A percentile compares a stretch with the other conserved stretches of the same genome.
Evolutionary conservation across 805 yeast species (phyloP).

Genomic region (Brettanomyces naardenensis): DNA sequence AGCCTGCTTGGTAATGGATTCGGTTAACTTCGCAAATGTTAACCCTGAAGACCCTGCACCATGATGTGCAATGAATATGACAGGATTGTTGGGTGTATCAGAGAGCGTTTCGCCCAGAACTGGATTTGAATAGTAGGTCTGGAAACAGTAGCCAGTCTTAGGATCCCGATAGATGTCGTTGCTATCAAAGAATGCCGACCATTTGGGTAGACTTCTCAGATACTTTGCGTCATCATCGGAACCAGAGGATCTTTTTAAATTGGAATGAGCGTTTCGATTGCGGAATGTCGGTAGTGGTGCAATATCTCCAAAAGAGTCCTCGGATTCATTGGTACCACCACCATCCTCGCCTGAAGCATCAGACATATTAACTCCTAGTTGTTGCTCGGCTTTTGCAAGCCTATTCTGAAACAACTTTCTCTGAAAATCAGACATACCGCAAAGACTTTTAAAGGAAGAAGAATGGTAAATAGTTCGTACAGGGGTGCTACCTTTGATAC

Average conservation of each 20-base stretch:
- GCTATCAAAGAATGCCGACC: constrained; percentile 25
- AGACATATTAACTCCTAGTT: constrained; percentile 13
- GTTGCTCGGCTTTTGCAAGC: constrained; percentile 15
- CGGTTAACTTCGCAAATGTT: constrained; percentile 57
- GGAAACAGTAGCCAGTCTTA: constrained; percentile 29
- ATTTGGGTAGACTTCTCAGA: constrained; percentile 1
- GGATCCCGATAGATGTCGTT: constrained; percentile 18
- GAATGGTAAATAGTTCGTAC: too few relatives aligned
- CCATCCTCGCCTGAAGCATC: constrained; percentile 9
- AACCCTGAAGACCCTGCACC: constrained; percentile 92
- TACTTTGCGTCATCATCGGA: background rate
- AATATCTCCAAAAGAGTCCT: constrained; percentile 7
- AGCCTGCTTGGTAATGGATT: constrained; percentile 33
- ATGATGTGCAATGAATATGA: constrained; percentile 69
- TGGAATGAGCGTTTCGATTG: background rate
- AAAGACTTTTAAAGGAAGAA: too few relatives aligned
- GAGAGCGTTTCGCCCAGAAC: constrained; percentile 3
- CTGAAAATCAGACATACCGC: constrained; percentile 23
- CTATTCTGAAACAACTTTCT: constrained; percentile 18
- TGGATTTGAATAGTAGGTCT: constrained; percentile 56
- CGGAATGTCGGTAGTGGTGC: constrained; percentile 4
- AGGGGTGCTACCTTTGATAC: too few relatives aligned
- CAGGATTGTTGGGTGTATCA: constrained; percentile 29
- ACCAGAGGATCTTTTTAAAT: too few relatives aligned
- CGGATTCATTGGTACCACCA: constrained; percentile 11